Percentiles rank a stretch among this genome's conserved stretches.
Conservation (phyloP, 2,329 filamentous ascomycete species). For the Ophiosphaerella herpotricha region DNA sequence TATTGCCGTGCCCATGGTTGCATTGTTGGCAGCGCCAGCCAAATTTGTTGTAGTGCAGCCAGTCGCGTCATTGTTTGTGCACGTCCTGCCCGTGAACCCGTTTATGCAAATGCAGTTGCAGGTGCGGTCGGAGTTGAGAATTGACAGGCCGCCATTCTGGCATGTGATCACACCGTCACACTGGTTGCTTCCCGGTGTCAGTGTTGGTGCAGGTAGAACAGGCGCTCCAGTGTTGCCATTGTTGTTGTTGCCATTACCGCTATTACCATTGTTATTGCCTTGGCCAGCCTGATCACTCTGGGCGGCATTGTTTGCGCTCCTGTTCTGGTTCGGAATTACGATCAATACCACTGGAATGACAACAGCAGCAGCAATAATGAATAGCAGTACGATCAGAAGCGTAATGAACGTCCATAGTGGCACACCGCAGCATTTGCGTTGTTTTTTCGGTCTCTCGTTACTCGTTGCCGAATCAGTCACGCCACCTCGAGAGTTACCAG, state of each 20-base stretch:
- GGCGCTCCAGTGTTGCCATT: constrained; percentile 24
- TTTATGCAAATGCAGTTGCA: constrained; percentile 90
- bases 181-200: constrained; percentile 23
- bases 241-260: constrained; percentile 9
- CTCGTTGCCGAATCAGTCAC: constrained; percentile 23
- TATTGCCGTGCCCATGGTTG: constrained; percentile 80
- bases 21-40: constrained; percentile 52
- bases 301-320: constrained; percentile 15
- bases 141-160: constrained; percentile 78
- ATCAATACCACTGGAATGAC: constrained; percentile 74
- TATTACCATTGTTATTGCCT: constrained; percentile 10
- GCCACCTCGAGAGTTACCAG: constrained; percentile 8
- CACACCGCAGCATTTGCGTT: constrained; percentile 79
- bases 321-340: constrained; percentile 58
- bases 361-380: constrained; percentile 78
- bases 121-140: constrained; percentile 63
- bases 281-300: constrained; percentile 27
- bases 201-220: constrained; percentile 24
- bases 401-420: constrained; percentile 78
- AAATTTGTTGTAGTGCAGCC: constrained; percentile 61
- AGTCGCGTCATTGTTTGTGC: constrained; percentile 54
- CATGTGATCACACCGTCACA: constrained; percentile 70
- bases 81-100: constrained; percentile 74
- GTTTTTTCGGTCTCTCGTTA: constrained; percentile 41
- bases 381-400: constrained; percentile 66